Base-by-base conservation (phyloP, 805 yeast species). In the Ogataea nakhonphanomensis region DNA sequence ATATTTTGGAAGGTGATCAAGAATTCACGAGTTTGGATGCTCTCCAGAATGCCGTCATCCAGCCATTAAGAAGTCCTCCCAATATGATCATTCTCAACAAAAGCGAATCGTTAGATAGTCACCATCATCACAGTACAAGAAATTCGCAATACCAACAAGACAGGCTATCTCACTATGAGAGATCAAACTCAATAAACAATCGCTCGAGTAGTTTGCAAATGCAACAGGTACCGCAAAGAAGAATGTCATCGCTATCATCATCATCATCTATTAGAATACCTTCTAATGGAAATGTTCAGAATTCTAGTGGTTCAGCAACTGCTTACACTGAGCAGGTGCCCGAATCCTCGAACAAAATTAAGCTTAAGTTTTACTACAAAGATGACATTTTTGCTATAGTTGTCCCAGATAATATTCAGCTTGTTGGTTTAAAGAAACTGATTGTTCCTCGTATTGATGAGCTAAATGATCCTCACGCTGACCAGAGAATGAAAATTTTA, bases 341-440 rank as follows among this genome's bases (percentile, higher is more conserved):
- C 5, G 32, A 55, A 53, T 14, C 45, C 37, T 39, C 55, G 30
- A 30, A 60, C 37, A 77, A 76, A 51, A 64, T 69, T 13, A 85
- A 85, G 59, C 75, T 84, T 37, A 85, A 85, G 58, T 83, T 85
- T 54, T 85, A 81, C 58, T 84, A 78, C 54, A 81, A 79, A 43
- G 93, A 84, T 53, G 95, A 85, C 56, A 85, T 85, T 11, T 85
- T 84, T 66, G 93, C 88, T 1, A 68, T 85, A 20, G 53, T 53
- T 8, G 59, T 64, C n/a, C 44, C 55, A 3, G 51, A 52, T 3
- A 50, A 50, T 27, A 47, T 54, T 9, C 41, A 50, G 2, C 38
- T 64, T 10, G 24, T 32, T 2, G 57, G 56, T 1, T 41, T 65
- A 33, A 61, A 57, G 39, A 45, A 45, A 15, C 15, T 48, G 14